These are phyloP conservation scores for Leccinum boreale DNA, from an alignment of 768 basidiomycete species.

Conservation along the genomic window DNA sequence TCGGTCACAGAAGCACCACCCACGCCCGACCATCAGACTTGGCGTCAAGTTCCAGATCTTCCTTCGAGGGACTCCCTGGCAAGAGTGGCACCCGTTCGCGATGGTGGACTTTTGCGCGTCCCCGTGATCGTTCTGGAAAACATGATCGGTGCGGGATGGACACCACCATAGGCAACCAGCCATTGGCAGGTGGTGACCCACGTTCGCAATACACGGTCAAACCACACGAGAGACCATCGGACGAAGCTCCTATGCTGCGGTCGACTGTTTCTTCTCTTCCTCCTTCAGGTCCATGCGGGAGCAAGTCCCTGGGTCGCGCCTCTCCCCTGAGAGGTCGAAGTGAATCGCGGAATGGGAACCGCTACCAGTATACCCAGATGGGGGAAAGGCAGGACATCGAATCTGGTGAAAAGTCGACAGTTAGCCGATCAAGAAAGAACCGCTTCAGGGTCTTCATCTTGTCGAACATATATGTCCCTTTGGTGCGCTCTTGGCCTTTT, in stretches of 20 bases:
- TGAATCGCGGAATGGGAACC: slow-evolving; percentile 7
- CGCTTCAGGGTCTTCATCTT: slow-evolving; percentile 64
- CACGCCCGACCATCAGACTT: slow-evolving; percentile 50
- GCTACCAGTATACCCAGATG: slow-evolving; percentile 16
- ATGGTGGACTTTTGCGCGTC: slow-evolving; percentile 76
- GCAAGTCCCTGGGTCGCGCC: slow-evolving; percentile 62
- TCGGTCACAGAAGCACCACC: slow-evolving; percentile 29
- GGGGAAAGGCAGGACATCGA: slow-evolving; percentile 24
- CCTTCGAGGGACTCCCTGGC: slow-evolving; percentile 30
- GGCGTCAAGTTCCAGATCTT: slow-evolving; percentile 48
- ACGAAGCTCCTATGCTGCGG: slow-evolving; percentile 22
- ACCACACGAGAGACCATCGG: slow-evolving; percentile 16
- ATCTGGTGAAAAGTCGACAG: slow-evolving; percentile 26
- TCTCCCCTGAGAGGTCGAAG: slow-evolving; percentile 47
- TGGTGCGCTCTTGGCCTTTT: slow-evolving; percentile 46
- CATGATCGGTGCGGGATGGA: slow-evolving; percentile 4
- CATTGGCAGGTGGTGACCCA: slow-evolving; percentile 14
- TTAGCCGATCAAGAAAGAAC: slow-evolving; percentile 39
- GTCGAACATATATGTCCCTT: slow-evolving; percentile 71
- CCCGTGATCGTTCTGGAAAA: slow-evolving; percentile 36
- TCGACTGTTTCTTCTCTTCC: slow-evolving; percentile 25
- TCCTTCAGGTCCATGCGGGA: slow-evolving; percentile 53
- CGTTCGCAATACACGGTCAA: slow-evolving; percentile 11
- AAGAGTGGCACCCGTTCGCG: slow-evolving; percentile 41
- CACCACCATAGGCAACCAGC: neutral